These are phyloP conservation scores for Thraustochytrium aureum DNA, from an alignment of 352 stramenopile genomes.

Conservation along the genomic window DNA sequence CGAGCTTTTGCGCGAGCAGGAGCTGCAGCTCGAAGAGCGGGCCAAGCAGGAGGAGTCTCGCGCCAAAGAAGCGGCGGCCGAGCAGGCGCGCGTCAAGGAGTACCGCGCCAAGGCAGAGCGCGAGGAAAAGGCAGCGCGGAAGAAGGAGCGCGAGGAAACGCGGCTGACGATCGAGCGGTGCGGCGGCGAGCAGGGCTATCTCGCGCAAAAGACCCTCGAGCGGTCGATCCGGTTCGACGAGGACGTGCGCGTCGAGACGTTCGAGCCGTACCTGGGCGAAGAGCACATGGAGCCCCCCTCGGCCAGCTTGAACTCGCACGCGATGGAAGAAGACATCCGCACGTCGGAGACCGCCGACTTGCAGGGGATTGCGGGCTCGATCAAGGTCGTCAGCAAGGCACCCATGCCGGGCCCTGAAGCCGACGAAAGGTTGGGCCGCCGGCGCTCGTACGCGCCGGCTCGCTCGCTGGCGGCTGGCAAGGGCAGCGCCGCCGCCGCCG, in stretches of 20 bases:
- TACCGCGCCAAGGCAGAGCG: constrained; percentile 41
- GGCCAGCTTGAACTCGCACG: neutral
- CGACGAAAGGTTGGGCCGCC: too few species aligned
- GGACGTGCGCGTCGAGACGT: neutral
- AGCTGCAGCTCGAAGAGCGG: constrained; percentile 16
- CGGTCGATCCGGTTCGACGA: neutral
- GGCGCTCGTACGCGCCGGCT: too few species aligned
- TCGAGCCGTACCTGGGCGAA: constrained; percentile 26
- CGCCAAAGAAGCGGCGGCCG: neutral
- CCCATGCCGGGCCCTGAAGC: too few species aligned
- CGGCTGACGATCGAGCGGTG: constrained; percentile 1
- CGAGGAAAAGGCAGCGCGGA: constrained; percentile 30
- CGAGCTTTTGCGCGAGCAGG: constrained; percentile 7
- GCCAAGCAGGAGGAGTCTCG: neutral
- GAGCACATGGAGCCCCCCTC: constrained; percentile 23
- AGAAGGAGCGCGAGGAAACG: constrained; percentile 16
- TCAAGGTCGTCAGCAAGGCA: neutral
- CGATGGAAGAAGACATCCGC: neutral
- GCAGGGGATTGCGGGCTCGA: neutral
- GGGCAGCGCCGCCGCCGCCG: neutral
- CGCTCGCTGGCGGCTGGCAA: too few species aligned
- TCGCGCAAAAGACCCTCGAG: constrained; percentile 23
- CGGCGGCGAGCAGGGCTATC: constrained; percentile 32
- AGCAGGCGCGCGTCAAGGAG: constrained; percentile 16
- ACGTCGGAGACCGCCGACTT: neutral